Evolutionary conservation across 2,329 filamentous ascomycete species (phyloP), one percentile per base, ranked within the genome.

Genomic region (Colletotrichum endophyticum): DNA sequence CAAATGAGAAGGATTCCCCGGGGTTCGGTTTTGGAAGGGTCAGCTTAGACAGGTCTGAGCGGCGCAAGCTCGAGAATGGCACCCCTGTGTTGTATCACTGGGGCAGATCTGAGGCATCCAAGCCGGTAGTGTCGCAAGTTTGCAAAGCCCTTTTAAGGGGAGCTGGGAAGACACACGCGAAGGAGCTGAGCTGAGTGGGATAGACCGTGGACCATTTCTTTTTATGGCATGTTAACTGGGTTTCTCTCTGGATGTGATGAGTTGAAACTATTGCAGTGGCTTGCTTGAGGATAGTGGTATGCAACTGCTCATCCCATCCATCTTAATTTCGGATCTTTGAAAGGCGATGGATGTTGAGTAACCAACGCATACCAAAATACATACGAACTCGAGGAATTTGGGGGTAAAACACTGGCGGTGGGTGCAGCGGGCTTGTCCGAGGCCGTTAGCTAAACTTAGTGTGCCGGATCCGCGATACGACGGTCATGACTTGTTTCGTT

Each of bases 51-150:
- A 34, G 28, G 74, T 72, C 73, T 56, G 59, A 66, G 74, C 71
- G 15, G 57, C 8, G 59, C 44, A 22, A 22, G 34, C n/a, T 30
- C 28, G 27, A 63, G 27, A 63, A 32, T 30, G 34, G n/a, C 49
- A 56, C 59, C 75, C 75, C 66, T 75, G 39, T 75, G 27, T 62
- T 62, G 61, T 76, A 77, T 75, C 72, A 49, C 62, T 64, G 63
- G 66, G 72, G 72, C 53, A 75, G 53, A 75, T 75, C 62, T 72
- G 75, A 75, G 39, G 66, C 72, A 75, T 76, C 75, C 66, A 67
- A 75, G 72, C 72, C 75, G 72, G 53, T 62, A 76, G 72, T 77
- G 72, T 72, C 67, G 72, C 59, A 76, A 74, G 64, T 70, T 61
- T n/a, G 44, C 44, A 53, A 34, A 57, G 56, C 28, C 8, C 32